phyloP scores from a whole-genome alignment of 169 alveolate species.

The Ichthyophthirius multifiliis region DNA sequence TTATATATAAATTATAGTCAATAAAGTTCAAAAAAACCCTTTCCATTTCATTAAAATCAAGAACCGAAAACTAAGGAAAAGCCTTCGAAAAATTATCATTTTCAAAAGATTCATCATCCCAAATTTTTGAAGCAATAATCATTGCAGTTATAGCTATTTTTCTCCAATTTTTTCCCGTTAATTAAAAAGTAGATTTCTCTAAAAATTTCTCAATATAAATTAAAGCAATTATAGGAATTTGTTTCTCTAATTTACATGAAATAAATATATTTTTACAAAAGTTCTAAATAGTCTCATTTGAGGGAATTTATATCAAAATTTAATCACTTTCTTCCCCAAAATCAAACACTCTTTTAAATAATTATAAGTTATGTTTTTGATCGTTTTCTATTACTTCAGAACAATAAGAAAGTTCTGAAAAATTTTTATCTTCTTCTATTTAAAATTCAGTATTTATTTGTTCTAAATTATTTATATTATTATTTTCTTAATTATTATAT shows the following conservation, averaged over 20 bases:
- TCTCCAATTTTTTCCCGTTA: slow-evolving; percentile 80
- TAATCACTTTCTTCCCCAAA: slow-evolving; percentile 9
- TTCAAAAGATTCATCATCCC: slow-evolving; percentile 90
- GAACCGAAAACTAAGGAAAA: slow-evolving; percentile 70
- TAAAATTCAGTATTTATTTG: not conserved
- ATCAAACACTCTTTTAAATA: not conserved
- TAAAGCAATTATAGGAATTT: slow-evolving; percentile 75
- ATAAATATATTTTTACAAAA: slow-evolving; percentile 77
- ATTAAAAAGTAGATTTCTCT: slow-evolving; percentile 60
- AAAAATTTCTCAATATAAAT: slow-evolving; percentile 85
- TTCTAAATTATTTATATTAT: not conserved
- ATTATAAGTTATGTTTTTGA: not conserved
- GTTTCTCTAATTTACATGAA: slow-evolving; percentile 83
- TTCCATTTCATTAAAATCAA: slow-evolving; percentile 81
- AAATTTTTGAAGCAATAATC: slow-evolving; percentile 78
- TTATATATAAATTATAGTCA: slow-evolving; percentile 67
- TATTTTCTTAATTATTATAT: too few relatives aligned
- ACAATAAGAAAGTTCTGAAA: not conserved
- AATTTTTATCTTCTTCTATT: not conserved
- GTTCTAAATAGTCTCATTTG: slow-evolving; percentile 67
- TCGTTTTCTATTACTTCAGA: slow-evolving; percentile 15
- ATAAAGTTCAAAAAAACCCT: slow-evolving; percentile 68
- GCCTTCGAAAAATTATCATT: slow-evolving; percentile 83
- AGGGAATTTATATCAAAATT: slow-evolving; percentile 35
- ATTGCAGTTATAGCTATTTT: slow-evolving; percentile 67